phyloP scores from a whole-genome alignment of 1,284 basidiomycete species.

The Ustilago bromivora region DNA sequence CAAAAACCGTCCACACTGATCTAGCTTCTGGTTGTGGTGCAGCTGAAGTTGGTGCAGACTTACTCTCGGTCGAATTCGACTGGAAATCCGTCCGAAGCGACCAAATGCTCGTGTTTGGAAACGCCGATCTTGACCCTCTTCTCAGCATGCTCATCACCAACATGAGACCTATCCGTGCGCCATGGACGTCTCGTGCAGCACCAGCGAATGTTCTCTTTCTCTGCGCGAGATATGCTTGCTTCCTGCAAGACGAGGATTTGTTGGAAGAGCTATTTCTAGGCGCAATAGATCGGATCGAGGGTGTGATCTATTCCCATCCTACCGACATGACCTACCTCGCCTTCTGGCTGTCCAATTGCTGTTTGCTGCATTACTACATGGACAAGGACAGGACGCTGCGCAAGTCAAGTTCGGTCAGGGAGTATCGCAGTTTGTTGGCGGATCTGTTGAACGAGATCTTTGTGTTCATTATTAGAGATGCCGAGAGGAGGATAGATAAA shows the following conservation, averaged over 20 bases:
- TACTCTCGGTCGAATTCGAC: conserved; percentile 57
- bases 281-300: conserved; percentile 90
- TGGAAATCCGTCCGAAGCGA: conserved; percentile 53
- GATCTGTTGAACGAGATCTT: conserved; percentile 85
- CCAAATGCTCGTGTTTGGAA: conserved; percentile 89
- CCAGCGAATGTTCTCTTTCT: conserved; percentile 72
- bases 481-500: conserved; percentile 87
- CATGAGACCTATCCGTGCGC: conserved; percentile 74
- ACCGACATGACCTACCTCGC: conserved; percentile 87
- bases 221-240: conserved; percentile 80
- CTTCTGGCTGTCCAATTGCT: conserved; percentile 95
- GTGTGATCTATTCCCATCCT: conserved; percentile 77
- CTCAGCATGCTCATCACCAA: conserved; percentile 81
- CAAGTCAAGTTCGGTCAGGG: conserved; percentile 31
- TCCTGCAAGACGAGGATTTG: conserved; percentile 69
- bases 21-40: conserved; percentile 61
- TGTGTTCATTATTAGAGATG: conserved; percentile 95
- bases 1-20: conserved; percentile 35
- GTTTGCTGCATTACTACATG: conserved; percentile 88
- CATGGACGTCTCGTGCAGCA: conserved; percentile 67
- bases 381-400: conserved; percentile 72
- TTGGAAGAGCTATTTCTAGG: conserved; percentile 90
- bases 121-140: conserved; percentile 79
- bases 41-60: conserved; percentile 57
- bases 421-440: conserved; percentile 50